phyloP scores from a whole-genome alignment of 129 eudicot species.

The Centaurea solstitialis region DNA sequence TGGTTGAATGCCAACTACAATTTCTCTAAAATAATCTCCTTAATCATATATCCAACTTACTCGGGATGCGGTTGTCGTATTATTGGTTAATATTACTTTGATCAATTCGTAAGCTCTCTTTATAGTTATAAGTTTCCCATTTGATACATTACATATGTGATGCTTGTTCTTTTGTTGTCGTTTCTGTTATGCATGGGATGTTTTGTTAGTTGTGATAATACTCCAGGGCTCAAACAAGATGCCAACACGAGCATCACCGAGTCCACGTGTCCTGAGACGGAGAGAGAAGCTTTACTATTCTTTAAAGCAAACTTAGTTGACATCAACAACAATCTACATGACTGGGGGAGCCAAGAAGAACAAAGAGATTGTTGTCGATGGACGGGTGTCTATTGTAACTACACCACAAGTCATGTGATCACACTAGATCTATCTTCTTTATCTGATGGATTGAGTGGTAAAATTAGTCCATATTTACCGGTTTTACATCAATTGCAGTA shows the following conservation, averaged over 20 bases:
- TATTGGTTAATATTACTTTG: not conserved
- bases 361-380: no score
- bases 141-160: not conserved
- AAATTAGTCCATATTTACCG: no score
- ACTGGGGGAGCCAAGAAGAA: constrained; percentile 14
- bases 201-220: not conserved
- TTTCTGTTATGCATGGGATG: not conserved
- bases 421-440: no score
- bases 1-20: no score
- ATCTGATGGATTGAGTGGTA: no score
- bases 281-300: not conserved
- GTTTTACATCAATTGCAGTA: constrained; percentile 8
- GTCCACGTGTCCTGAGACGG: not conserved
- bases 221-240: not conserved
- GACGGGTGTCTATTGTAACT: no score
- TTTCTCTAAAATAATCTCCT: no score
- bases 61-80: not conserved
- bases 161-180: not conserved
- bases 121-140: not conserved
- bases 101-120: not conserved
- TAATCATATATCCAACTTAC: not conserved
- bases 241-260: not conserved
- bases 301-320: not conserved
- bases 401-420: no score
- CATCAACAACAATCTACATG: not conserved